Conservation (phyloP, 345 rosid genomes). For the Cardamine occulta region DNA sequence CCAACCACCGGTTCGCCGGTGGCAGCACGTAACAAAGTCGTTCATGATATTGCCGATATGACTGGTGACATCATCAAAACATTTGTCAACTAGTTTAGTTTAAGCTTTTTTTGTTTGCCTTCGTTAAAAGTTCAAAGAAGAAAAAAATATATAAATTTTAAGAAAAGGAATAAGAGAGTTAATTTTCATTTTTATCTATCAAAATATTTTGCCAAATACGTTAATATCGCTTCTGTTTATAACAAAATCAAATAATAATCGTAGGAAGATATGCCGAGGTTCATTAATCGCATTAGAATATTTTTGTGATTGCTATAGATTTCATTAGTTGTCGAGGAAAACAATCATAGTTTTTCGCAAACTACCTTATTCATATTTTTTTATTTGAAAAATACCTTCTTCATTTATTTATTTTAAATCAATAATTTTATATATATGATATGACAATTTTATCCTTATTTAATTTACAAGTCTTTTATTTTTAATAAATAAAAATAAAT, state of each 20-base stretch:
- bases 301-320: no score
- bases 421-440: no score
- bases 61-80: slow-evolving; percentile 31
- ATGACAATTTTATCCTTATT: no score
- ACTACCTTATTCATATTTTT: no score
- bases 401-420: no score
- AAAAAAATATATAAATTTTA: neutral
- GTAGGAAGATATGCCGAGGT: neutral
- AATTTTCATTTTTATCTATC: neutral
- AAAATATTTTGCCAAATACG: neutral
- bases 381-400: no score
- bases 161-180: neutral
- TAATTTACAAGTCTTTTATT: no score
- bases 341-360: no score
- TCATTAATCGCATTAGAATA: no score
- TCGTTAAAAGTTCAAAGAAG: neutral
- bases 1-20: neutral
- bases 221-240: neutral
- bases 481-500: no score
- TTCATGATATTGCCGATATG: slow-evolving; percentile 40
- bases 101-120: neutral
- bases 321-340: no score
- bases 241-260: neutral
- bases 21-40: slow-evolving; percentile 1
- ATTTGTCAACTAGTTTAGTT: neutral